Percentiles rank a stretch among this genome's conserved stretches.
These are phyloP conservation scores for Cladobotryum mycophilum DNA, from an alignment of 2,329 filamentous ascomycete species.

Conservation along the genomic window DNA sequence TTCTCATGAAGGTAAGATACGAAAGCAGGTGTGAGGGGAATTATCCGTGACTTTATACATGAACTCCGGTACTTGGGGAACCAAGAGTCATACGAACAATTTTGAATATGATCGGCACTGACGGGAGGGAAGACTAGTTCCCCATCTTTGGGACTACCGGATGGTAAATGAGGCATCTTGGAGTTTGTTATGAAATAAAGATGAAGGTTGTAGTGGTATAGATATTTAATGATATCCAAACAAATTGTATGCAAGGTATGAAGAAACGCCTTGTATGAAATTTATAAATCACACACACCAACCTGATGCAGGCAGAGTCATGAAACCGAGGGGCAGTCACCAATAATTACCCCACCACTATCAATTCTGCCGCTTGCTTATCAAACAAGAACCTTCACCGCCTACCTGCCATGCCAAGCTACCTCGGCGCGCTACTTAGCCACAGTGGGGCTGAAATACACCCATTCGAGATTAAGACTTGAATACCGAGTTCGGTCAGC, in stretches of 20 bases:
- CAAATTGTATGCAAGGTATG: neutral
- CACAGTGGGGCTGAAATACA: neutral
- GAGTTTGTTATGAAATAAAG: neutral
- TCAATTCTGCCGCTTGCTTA: constrained; percentile 21
- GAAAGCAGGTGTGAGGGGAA: constrained; percentile 70
- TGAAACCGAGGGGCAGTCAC: neutral
- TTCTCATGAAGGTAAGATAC: constrained; percentile 85
- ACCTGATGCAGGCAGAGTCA: too few species aligned
- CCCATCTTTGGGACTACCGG: constrained; percentile 14
- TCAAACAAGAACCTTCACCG: constrained; percentile 17
- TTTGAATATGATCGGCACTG: constrained; percentile 78
- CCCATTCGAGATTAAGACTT: neutral
- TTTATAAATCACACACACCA: neutral
- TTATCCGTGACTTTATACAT: constrained; percentile 79
- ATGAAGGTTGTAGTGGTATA: neutral
- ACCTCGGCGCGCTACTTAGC: neutral
- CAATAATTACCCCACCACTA: constrained; percentile 1
- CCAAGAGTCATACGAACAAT: constrained; percentile 94
- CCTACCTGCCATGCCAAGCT: constrained; percentile 7
- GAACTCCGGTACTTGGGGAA: constrained; percentile 75
- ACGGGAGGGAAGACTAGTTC: constrained; percentile 71
- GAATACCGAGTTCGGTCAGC: neutral
- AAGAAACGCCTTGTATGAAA: neutral
- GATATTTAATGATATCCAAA: too few species aligned
- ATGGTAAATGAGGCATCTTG: constrained; percentile 31